Evolutionary conservation across 2,329 filamentous ascomycete species (phyloP).

Genomic region (Phyllosticta capitalensis): DNA sequence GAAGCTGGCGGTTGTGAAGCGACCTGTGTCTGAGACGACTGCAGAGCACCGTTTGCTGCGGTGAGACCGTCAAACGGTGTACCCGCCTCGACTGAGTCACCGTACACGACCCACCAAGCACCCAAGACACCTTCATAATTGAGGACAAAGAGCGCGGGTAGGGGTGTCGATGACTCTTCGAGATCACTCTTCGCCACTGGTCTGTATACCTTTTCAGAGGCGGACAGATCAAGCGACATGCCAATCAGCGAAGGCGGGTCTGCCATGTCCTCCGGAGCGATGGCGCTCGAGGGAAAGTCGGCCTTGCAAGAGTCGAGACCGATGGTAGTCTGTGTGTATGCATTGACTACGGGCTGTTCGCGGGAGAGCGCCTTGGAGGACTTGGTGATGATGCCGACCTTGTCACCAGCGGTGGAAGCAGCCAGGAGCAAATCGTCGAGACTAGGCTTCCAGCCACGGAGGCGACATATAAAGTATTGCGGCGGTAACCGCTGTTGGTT

Average conservation of each 20-base stretch:
- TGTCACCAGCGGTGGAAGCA: conserved; percentile 67
- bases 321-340: conserved; percentile 68
- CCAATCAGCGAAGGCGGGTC: conserved; percentile 72
- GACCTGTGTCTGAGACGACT: conserved; percentile 1
- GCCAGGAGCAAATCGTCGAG: conserved; percentile 75
- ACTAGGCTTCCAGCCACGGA: conserved; percentile 71
- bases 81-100: conserved; percentile 68
- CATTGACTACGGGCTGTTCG: conserved; percentile 52
- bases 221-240: conserved; percentile 72
- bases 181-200: conserved; percentile 64
- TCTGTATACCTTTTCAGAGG: conserved; percentile 64
- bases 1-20: conserved; percentile 14
- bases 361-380: conserved; percentile 58
- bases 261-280: conserved; percentile 42
- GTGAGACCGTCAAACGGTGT: conserved; percentile 64
- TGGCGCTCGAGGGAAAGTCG: conserved; percentile 24
- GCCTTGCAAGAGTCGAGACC: conserved; percentile 57
- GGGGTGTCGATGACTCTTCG: conserved; percentile 64
- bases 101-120: conserved; percentile 87
- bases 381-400: conserved; percentile 69
- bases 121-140: conserved; percentile 82
- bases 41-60: conserved; percentile 33
- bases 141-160: conserved; percentile 75
- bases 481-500: conserved; percentile 55
- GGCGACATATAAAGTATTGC: conserved; percentile 66